A percentile compares a stretch with the other conserved stretches of the same genome.
These are phyloP conservation scores for Fusarium sp. DNA, from an alignment of 2,329 filamentous ascomycete species.

Conservation along the genomic window DNA sequence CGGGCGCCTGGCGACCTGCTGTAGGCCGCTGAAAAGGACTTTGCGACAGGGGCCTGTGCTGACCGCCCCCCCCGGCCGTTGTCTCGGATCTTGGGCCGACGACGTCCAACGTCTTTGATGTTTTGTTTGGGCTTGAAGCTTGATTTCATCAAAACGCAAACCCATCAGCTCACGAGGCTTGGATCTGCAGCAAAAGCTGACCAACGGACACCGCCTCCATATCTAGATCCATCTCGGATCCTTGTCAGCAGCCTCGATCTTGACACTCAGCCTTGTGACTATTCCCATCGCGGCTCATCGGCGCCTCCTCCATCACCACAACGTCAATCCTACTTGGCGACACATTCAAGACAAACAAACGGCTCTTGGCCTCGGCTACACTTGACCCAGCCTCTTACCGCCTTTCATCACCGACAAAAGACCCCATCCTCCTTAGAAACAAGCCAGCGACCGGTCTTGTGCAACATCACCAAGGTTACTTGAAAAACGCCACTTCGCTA, in stretches of 20 bases:
- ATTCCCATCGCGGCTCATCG: constrained; percentile 2
- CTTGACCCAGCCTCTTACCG: not conserved
- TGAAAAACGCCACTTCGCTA: constrained; percentile 48
- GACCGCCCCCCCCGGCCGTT: constrained; percentile 32
- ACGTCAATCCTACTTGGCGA: not conserved
- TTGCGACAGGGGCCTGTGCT: constrained; percentile 8
- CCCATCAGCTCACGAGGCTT: not conserved
- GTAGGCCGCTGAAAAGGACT: constrained; percentile 13
- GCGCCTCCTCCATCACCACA: not conserved
- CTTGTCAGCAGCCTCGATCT: not conserved
- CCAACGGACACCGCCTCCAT: not conserved
- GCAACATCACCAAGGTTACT: constrained; percentile 36
- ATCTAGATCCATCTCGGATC: not conserved
- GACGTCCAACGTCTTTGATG: constrained; percentile 21
- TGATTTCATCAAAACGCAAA: not conserved
- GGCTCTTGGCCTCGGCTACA: not conserved
- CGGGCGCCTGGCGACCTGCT: too few relatives aligned
- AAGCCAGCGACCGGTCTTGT: constrained; percentile 31
- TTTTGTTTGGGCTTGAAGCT: constrained; percentile 31
- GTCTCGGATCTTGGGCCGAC: constrained; percentile 39
- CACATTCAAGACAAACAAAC: not conserved
- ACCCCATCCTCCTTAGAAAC: not conserved
- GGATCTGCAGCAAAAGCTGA: not conserved
- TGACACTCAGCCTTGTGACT: not conserved
- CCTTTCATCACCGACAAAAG: not conserved